Base-by-base conservation (phyloP, 106 monocot species). In the Dioscorea dumetorum region DNA sequence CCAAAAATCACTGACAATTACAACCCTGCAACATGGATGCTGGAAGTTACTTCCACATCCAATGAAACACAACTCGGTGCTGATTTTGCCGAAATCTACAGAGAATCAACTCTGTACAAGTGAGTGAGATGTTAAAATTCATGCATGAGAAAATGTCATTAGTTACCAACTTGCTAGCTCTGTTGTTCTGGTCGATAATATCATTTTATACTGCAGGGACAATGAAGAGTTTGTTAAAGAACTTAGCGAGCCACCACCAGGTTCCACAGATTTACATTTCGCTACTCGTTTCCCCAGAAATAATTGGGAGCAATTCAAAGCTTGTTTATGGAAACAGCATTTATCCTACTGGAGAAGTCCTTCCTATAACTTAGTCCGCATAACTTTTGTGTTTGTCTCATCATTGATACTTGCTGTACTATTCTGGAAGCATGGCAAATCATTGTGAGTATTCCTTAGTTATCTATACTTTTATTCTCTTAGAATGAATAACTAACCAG, bases 1-100 rank as follows among this genome's bases (percentile, higher is more conserved):
- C 79, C 88, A 23, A 74, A 62, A 18, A 91, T 88, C 53, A 88
- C 50, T 74, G 71, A 85, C n/a, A 88, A 83, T 33, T 83, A 87
- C 56, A 91, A 91, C 61, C 91, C 91, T 31, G 87, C 91, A 73
- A 85, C 91, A 64, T 91, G 91, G 91, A 91, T 91, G 84, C 24
- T 91, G 51, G 91, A 91, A 66, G 81, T 87, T 71, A 91, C 83
- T 24, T 72, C 87, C 31, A 50, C 79, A 77, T 79, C 87, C 13
- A 49, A 77, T 35, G 91, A 91, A 62, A 54, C 49, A 19, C 81
- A 87, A 67, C 76, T 88, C 20, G 78, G 77, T 24, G 24, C 88
- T 41, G 77, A 91, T 66, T 85, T 85, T 78, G 80, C 85, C 63
- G 34, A 88, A 49, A 57, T 88, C 16, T 91, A 82, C 61, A 79